A percentile compares a stretch with the other conserved stretches of the same genome.
phyloP scores from a whole-genome alignment of 2,329 filamentous ascomycete genomes.

The Septoria petroselini region DNA sequence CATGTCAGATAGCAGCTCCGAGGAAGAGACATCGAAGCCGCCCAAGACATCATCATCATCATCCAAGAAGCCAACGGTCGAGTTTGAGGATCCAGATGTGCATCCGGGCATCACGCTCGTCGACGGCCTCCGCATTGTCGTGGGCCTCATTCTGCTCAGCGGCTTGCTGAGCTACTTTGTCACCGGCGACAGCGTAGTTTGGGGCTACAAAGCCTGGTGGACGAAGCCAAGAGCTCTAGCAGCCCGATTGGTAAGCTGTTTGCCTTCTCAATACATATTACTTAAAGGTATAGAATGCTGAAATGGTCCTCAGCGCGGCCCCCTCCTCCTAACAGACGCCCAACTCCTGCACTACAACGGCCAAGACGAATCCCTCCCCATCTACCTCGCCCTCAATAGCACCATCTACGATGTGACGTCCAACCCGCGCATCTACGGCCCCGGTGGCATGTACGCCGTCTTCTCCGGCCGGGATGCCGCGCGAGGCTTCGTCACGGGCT shows the following conservation, averaged over 20 bases:
- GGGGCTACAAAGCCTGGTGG: conserved; percentile 65
- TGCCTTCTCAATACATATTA: too few relatives aligned
- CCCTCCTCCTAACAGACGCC: conserved; percentile 68
- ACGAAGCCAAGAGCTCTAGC: conserved; percentile 50
- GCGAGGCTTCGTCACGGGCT: conserved; percentile 87
- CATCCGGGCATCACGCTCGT: conserved; percentile 18
- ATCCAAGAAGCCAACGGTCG: conserved; percentile 1
- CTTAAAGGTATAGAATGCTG: too few relatives aligned
- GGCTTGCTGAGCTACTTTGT: conserved; percentile 41
- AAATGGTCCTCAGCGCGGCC: conserved; percentile 47
- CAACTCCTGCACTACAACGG: conserved; percentile 77
- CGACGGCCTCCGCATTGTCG: conserved; percentile 38
- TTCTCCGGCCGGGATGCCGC: conserved; percentile 85
- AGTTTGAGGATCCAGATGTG: conserved; percentile 5
- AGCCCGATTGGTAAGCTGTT: conserved; percentile 18
- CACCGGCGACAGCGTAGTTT: conserved; percentile 56
- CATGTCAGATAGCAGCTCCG: too few relatives aligned
- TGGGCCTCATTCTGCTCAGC: conserved; percentile 38
- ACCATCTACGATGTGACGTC: conserved; percentile 80
- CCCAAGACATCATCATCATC: too few relatives aligned
- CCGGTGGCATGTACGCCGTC: conserved; percentile 80
- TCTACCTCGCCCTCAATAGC: conserved; percentile 88
- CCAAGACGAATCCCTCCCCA: conserved; percentile 66
- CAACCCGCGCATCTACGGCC: conserved; percentile 52
- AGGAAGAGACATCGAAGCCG: too few relatives aligned